These are phyloP conservation scores for Prunus davidiana DNA, from an alignment of 306 rosid species.

Conservation along the genomic window DNA sequence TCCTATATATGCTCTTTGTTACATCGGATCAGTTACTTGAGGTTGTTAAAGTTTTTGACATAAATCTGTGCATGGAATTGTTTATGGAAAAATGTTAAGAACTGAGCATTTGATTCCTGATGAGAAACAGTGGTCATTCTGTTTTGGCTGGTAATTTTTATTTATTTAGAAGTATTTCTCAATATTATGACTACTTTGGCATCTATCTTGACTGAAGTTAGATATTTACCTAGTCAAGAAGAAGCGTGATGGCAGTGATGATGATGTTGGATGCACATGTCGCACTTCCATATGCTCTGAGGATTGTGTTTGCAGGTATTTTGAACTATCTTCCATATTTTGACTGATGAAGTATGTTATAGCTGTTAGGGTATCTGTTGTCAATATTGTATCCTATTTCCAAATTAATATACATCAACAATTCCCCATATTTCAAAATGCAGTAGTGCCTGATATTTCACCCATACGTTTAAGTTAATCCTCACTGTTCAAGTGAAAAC, in stretches of 20 bases:
- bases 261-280: constrained; percentile 73
- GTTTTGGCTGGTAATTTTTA: neutral
- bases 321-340: constrained; percentile 9
- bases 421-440: neutral
- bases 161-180: neutral
- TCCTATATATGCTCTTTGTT: constrained; percentile 40
- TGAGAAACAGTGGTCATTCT: neutral
- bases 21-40: constrained; percentile 14
- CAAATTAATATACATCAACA: neutral
- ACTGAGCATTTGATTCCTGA: constrained; percentile 3
- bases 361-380: neutral
- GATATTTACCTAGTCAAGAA: constrained; percentile 81
- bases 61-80: constrained; percentile 2
- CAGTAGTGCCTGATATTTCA: neutral
- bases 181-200: constrained; percentile 5
- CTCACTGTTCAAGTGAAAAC: neutral
- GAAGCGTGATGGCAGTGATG: constrained; percentile 69
- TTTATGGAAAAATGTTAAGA: constrained; percentile 4
- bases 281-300: constrained; percentile 63
- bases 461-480: neutral
- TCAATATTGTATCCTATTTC: neutral
- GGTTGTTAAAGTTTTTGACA: constrained; percentile 10
- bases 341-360: neutral
- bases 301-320: constrained; percentile 89
- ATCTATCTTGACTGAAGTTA: constrained; percentile 50